A percentile compares a stretch with the other conserved stretches of the same genome.
phyloP scores from a whole-genome alignment of 192 early-diverging fungal genomes.

The Coemansia biformis region DNA sequence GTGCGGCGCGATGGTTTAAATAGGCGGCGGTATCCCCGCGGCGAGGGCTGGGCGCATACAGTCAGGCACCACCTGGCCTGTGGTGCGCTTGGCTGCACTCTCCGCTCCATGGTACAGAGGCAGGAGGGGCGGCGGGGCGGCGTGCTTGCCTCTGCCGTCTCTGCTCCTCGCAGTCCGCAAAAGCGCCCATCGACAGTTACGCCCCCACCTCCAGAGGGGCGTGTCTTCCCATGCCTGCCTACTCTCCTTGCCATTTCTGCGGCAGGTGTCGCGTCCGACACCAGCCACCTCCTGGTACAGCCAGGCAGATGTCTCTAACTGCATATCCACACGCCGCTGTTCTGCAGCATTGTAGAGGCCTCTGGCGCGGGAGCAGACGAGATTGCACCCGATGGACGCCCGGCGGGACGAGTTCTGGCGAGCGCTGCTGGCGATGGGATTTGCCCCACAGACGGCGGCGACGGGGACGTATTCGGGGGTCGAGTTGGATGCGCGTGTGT shows the following conservation, averaged over 20 bases:
- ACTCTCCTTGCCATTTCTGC: neutral
- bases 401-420: slow-evolving; percentile 39
- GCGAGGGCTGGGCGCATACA: no score
- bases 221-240: no score
- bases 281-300: no score
- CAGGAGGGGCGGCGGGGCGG: neutral
- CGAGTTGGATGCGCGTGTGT: slow-evolving; percentile 48
- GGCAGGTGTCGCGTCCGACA: neutral
- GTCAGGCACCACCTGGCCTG: no score
- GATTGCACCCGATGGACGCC: neutral
- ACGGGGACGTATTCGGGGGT: slow-evolving; percentile 44
- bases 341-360: no score
- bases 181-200: slow-evolving; percentile 24
- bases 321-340: no score
- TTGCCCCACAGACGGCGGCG: slow-evolving; percentile 21
- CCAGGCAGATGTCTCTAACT: neutral
- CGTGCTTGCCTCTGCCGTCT: neutral
- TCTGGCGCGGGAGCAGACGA: neutral
- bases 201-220: no score
- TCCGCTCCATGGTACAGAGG: neutral
- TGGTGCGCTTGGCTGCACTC: no score
- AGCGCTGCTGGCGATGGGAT: slow-evolving; percentile 38
- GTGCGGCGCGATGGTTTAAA: no score
- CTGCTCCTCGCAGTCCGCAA: slow-evolving; percentile 14
- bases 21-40: no score